These are phyloP conservation scores for Rubia peregrina DNA, from an alignment of 305 asterid species.

Conservation along the genomic window DNA sequence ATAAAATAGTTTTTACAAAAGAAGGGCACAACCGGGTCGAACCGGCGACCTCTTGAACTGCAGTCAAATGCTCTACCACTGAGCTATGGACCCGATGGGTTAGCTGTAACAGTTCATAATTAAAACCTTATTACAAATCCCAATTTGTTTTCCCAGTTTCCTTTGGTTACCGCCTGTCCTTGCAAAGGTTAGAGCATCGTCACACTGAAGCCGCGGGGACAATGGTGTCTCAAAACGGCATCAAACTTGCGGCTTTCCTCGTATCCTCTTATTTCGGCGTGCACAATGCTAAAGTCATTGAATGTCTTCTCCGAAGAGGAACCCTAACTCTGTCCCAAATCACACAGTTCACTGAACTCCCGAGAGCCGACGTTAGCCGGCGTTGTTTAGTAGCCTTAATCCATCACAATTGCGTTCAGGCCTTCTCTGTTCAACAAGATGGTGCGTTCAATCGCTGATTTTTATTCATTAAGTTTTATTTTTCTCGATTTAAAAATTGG, in stretches of 20 bases:
- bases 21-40: constrained; percentile 30
- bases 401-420: constrained; percentile 87
- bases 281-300: constrained; percentile 68
- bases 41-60: constrained; percentile 94
- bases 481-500: neutral
- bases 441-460: constrained; percentile 25
- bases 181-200: neutral
- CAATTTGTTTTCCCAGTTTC: neutral
- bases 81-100: constrained; percentile 96
- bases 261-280: constrained; percentile 62
- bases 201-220: neutral
- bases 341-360: constrained; percentile 49
- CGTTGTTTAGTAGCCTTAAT: constrained; percentile 68
- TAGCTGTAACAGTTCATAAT: too few species aligned
- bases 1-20: too few species aligned
- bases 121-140: neutral
- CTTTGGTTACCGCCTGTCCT: neutral
- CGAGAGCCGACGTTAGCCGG: constrained; percentile 36
- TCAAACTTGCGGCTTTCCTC: constrained; percentile 51
- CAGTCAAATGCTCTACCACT: constrained; percentile 99
- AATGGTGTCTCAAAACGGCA: constrained; percentile 64
- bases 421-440: constrained; percentile 45
- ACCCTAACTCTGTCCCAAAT: constrained; percentile 45
- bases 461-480: neutral
- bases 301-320: constrained; percentile 65